Evolutionary conservation across 179 eudicot species (phyloP).

Genomic region (Drosera spatulata): DNA sequence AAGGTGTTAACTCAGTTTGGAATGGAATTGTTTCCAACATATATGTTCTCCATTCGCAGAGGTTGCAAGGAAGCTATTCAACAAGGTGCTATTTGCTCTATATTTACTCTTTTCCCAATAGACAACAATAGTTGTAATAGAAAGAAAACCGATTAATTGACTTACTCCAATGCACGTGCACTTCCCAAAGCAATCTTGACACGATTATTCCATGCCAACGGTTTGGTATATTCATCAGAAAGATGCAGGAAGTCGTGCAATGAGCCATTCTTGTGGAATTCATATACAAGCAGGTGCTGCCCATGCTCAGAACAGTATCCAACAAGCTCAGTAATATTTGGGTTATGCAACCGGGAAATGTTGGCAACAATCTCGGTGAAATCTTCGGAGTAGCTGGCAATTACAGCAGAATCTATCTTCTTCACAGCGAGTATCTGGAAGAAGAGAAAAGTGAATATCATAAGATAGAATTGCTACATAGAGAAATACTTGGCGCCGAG

Average conservation of each 20-base stretch:
- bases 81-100: too few species aligned
- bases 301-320: conserved; percentile 98
- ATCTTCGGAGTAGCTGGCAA: conserved; percentile 51
- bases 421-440: conserved; percentile 87
- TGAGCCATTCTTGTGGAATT: conserved; percentile 76
- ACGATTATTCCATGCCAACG: conserved; percentile 87
- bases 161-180: conserved; percentile 99
- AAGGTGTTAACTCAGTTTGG: too few species aligned
- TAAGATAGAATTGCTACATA: too few species aligned
- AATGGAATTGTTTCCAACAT: too few species aligned
- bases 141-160: not conserved
- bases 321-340: conserved; percentile 73
- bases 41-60: too few species aligned
- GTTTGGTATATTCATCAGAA: conserved; percentile 76
- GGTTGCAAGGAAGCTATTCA: too few species aligned
- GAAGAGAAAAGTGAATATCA: conserved; percentile 2
- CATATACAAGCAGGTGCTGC: conserved; percentile 75
- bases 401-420: conserved; percentile 65
- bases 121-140: too few species aligned
- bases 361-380: conserved; percentile 65
- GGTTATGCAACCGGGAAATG: conserved; percentile 68
- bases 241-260: conserved; percentile 79
- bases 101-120: too few species aligned
- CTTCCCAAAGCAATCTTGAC: conserved; percentile 95
- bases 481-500: not conserved